Base-by-base conservation (phyloP, 169 alveolate species). In the Plasmodium inui region DNA sequence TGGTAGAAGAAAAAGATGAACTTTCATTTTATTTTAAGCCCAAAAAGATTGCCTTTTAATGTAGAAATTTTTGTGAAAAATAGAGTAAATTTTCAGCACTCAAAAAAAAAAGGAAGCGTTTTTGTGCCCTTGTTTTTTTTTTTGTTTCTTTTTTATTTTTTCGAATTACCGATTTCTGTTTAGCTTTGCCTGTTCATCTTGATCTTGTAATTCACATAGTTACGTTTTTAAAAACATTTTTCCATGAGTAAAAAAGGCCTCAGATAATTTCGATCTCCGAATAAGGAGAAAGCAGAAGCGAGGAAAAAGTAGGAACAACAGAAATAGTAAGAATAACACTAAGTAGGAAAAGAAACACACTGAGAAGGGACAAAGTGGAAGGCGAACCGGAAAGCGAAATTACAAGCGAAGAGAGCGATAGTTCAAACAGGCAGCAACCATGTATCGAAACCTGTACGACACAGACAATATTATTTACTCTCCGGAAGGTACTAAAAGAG, bases 391-490 rank as follows among this genome's bases (percentile, higher is more conserved):
- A 34, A 74, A 74, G 83, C 17, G 57, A 74, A 34, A 74, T 74
- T 74, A 74, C 30, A 26, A 32, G 44, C 22, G 44, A 7, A 74
- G 26, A 74, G 46, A 74, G 8, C 46, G 37, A 19, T 39, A 10
- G 39, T 74, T 74, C 9, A 74, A 74, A 74, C 6, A 34, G 53
- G 30, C 14, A n/a, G 71, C 67, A 26, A 88, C 79, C 83, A 98
- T 98, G 99, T 97, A 97, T 84, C 96, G 99, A 94, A 97, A 98
- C 95, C 98, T 96, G 76, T 98, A 98, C 92, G 99, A 98, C 92
- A 98, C 99, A 57, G 99, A 97, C 96, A 97, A 98, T 95, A 96
- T 97, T 78, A 98, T 99, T 80, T 98, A 99, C 98, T 97, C 99
- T 44, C 99, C 99, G 46, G 98, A 98, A 84, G 94, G 94, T 88